phyloP scores from a whole-genome alignment of 257 asterid species.

The Forsythia viridissima region DNA sequence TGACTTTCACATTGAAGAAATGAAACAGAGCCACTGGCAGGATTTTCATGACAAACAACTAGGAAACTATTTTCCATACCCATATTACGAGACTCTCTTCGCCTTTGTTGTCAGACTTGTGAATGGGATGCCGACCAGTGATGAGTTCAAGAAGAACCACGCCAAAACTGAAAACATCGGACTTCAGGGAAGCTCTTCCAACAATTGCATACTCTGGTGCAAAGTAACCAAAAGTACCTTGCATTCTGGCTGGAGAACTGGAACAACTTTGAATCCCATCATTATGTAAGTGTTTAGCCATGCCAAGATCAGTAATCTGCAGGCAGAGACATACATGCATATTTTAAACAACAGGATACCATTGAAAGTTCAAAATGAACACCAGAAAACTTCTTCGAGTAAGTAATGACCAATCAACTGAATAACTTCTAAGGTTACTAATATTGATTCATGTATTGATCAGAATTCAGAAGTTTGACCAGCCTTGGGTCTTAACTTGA shows the following conservation, averaged over 20 bases:
- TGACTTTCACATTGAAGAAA: background rate
- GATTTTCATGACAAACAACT: constrained; percentile 5
- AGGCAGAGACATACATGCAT: background rate
- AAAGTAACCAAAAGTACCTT: constrained; percentile 96
- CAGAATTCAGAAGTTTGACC: background rate
- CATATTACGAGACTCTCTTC: constrained; percentile 92
- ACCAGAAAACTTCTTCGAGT: background rate
- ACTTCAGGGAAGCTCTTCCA: constrained; percentile 83
- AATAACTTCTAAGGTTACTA: background rate
- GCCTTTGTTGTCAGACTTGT: constrained; percentile 51
- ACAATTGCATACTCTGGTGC: constrained; percentile 92
- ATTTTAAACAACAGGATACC: background rate
- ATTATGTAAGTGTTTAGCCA: constrained; percentile 83
- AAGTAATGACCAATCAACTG: background rate
- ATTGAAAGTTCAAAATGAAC: background rate
- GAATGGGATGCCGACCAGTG: constrained; percentile 79
- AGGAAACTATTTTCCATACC: constrained; percentile 47
- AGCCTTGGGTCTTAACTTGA: background rate
- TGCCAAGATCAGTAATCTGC: constrained; percentile 97
- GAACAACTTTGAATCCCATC: constrained; percentile 75
- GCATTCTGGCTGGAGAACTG: constrained; percentile 92
- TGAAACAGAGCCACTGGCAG: background rate
- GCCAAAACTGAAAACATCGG: constrained; percentile 98
- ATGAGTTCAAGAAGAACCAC: constrained; percentile 96
- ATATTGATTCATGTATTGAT: background rate